Base-by-base conservation (phyloP, 2,329 filamentous ascomycete species). In the Pyrenochaeta sp. region DNA sequence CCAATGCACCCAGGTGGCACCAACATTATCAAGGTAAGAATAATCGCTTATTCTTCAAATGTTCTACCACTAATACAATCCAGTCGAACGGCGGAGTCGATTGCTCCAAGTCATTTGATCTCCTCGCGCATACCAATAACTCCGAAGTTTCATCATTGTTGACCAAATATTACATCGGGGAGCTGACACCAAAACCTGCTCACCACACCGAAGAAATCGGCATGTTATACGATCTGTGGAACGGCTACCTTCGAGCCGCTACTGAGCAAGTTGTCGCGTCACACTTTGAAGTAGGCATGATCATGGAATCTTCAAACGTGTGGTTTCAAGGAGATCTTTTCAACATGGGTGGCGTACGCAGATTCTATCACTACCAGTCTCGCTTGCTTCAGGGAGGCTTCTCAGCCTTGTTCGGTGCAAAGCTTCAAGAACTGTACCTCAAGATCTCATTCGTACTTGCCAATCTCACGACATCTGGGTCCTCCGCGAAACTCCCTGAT, bases 91-190 rank as follows among this genome's bases (percentile, higher is more conserved):
- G 90, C 7, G 92, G 92, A 49, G 84, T 84, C 56, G 92, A 96
- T 74, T 91, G 90, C 41, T 96, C 92, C 8, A 88, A 93, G 65
- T 90, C 96, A 64, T 96, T 91, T 72, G 92, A 96, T 68, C 89
- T 91, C 3, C 86, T 96, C 37, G 92, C 96, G 61, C 92, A 92
- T 13, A 87, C 89, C 0, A 92, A 91, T 19, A 95, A 85, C 2
- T 80, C 96, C 28, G 89, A 96, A 53, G 79, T 81, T 0, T 68
- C 73, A 4, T 80, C 77, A 8, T 35, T 62, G 13, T 35, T 62
- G 14, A 60, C 57, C 7, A 62, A 60, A 34, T 62, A 62, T 41
- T 60, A 56, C 40, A 49, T 62, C 15, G 59, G 57, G 11, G 55
- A 62, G 35, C 28, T 59, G 19, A 59, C 55, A 11, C 53, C 55